Evolutionary conservation across 2,329 filamentous ascomycete genomes (phyloP).

Genomic region (Elsinoe arachidis): DNA sequence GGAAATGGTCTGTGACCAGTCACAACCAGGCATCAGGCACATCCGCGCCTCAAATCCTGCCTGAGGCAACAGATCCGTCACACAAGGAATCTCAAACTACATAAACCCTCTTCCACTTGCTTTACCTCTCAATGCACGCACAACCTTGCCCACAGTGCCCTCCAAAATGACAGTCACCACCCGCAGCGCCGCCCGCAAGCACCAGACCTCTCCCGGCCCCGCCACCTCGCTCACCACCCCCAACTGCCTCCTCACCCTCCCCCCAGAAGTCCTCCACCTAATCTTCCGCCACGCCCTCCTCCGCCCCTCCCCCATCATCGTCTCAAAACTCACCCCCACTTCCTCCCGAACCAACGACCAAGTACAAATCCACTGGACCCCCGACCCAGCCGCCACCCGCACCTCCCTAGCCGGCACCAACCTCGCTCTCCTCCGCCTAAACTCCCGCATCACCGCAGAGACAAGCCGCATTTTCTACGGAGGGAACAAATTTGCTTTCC

Average conservation of each 20-base stretch:
- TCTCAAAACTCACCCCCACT: neutral
- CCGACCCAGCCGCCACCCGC: neutral
- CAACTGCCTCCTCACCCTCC: neutral
- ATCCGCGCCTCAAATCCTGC: too few species aligned
- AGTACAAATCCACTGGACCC: neutral
- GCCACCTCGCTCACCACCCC: neutral
- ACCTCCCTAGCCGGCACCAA: too few species aligned
- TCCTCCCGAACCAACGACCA: neutral
- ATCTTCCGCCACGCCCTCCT: neutral
- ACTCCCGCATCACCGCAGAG: neutral
- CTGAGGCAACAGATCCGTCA: too few species aligned
- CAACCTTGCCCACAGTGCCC: too few species aligned
- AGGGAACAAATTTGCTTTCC: neutral
- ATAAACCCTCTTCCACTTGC: too few species aligned
- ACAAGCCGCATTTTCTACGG: neutral
- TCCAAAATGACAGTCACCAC: neutral
- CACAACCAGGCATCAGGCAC: too few species aligned
- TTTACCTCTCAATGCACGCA: too few species aligned
- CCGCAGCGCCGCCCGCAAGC: neutral
- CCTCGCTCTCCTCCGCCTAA: neutral
- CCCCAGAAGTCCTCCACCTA: neutral
- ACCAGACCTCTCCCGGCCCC: neutral
- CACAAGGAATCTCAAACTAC: too few species aligned
- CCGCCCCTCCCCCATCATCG: neutral
- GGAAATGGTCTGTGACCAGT: too few species aligned